Percentiles rank a stretch among this genome's conserved stretches.
Conservation (phyloP, 1,139 yeast species). For the Zygosaccharomyces pseudobailii region DNA sequence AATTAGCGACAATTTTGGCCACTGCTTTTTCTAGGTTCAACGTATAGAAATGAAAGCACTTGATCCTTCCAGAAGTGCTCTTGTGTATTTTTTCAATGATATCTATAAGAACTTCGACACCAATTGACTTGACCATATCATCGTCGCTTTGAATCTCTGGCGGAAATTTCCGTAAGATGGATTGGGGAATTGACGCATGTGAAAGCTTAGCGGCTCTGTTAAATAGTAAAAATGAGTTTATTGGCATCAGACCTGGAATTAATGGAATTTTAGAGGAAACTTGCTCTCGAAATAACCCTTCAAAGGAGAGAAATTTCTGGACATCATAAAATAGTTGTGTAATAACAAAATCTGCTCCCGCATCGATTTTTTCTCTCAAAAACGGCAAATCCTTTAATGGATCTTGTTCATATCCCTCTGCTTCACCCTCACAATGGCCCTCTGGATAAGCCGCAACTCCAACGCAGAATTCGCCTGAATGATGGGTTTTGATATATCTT, state of each 20-base stretch:
- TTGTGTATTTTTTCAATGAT: constrained; percentile 55
- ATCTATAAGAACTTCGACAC: constrained; percentile 67
- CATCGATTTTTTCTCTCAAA: constrained; percentile 77
- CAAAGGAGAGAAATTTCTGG: constrained; percentile 51
- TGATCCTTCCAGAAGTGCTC: constrained; percentile 51
- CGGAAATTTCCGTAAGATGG: constrained; percentile 48
- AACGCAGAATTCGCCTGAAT: constrained; percentile 75
- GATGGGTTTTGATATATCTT: constrained; percentile 58
- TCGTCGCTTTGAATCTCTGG: constrained; percentile 68
- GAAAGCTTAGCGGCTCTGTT: constrained; percentile 85
- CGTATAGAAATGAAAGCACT: constrained; percentile 87
- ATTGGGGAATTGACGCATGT: constrained; percentile 77
- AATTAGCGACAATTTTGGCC: constrained; percentile 71
- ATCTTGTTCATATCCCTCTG: constrained; percentile 61
- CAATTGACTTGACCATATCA: constrained; percentile 75
- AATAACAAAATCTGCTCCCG: constrained; percentile 91
- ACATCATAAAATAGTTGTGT: constrained; percentile 82
- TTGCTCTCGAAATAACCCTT: constrained; percentile 37
- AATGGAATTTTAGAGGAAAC: constrained; percentile 49
- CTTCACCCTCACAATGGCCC: constrained; percentile 78
- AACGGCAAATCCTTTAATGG: constrained; percentile 64
- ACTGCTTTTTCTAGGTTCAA: constrained; percentile 86
- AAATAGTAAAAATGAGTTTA: constrained; percentile 80
- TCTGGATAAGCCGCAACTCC: constrained; percentile 97
- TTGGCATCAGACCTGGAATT: constrained; percentile 96